These are phyloP conservation scores for Colletotrichum tropicicola DNA, from an alignment of 2,329 filamentous ascomycete species.

Conservation along the genomic window DNA sequence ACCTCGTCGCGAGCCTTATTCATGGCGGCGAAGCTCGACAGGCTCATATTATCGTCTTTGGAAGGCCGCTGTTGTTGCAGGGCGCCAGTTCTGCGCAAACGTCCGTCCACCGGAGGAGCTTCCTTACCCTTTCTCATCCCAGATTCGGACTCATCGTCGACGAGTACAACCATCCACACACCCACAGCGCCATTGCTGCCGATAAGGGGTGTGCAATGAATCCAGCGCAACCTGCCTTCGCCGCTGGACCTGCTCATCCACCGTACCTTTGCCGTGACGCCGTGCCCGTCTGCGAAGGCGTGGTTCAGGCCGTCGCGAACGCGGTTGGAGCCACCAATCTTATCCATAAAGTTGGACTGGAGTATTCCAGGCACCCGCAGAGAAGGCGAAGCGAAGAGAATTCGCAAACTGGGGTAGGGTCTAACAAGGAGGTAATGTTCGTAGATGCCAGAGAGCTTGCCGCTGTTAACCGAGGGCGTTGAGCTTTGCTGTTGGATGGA, in stretches of 20 bases:
- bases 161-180: slow-evolving; percentile 81
- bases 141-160: slow-evolving; percentile 65
- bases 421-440: slow-evolving; percentile 71
- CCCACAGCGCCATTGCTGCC: slow-evolving; percentile 74
- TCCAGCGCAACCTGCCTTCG: slow-evolving; percentile 74
- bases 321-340: slow-evolving; percentile 58
- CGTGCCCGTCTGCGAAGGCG: slow-evolving; percentile 74
- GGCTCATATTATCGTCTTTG: slow-evolving; percentile 31
- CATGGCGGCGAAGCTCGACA: slow-evolving; percentile 30
- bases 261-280: slow-evolving; percentile 78
- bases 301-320: slow-evolving; percentile 58
- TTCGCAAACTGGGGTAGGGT: slow-evolving; percentile 71
- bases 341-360: slow-evolving; percentile 65
- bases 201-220: slow-evolving; percentile 79
- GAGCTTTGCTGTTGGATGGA: slow-evolving; percentile 28
- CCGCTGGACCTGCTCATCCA: slow-evolving; percentile 67
- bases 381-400: slow-evolving; percentile 75
- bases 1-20: slow-evolving; percentile 18
- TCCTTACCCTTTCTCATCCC: slow-evolving; percentile 23
- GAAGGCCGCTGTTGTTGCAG: slow-evolving; percentile 8
- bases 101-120: slow-evolving; percentile 36
- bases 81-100: slow-evolving; percentile 18
- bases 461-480: slow-evolving; percentile 31
- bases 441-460: slow-evolving; percentile 52
- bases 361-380: slow-evolving; percentile 74